Evolutionary conservation across 495 filamentous ascomycete genomes (phyloP), one percentile per base, ranked within the genome.

Genomic region (Entonaema liquescens): DNA sequence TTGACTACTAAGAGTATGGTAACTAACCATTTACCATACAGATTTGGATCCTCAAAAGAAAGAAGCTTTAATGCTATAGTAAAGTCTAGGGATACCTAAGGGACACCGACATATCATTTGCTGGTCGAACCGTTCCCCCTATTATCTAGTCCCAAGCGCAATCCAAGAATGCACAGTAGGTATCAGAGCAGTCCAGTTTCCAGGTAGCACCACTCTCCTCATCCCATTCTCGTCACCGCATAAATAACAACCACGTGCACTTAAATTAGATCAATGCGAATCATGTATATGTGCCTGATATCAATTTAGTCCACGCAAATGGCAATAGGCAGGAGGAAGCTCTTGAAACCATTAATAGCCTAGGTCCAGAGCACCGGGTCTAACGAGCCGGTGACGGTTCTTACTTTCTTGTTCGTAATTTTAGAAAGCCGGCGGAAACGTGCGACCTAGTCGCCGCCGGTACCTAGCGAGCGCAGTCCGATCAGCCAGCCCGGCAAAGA

Each of bases 381-480:
- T 40, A 59, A 7, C 47, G 3, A 63, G 47, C 54, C 64, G 44
- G 33, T 21, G 44, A 54, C 42, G 15, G n/a, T 36, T 33, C 1
- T n/a, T n/a, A n/a, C n/a, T n/a, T 12, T 42, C 50, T 17, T 52
- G 26, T 72, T n/a, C n/a, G n/a, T 53, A 40, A 38, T 26, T 59
- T 25, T 55, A 15, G 26, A 65, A 54, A 65, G 49, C 70, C 60
- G 60, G 65, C 70, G 70, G 70, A 38, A 67, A 57, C 36, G 52
- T 65, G 65, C 36, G 60, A 55, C 55, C 23, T 49, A 21, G 26
- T 65, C 64, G 64, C 70, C 70, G 70, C 29, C 70, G 70, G 70
- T 23, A 57, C 56, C 50, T 66, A 58, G 57, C 38, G 21, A 55
- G 58, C 40, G 29, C 35, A 50, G 66, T 36, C 59, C 59, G 52